phyloP scores from a whole-genome alignment of 495 filamentous ascomycete species.

The Annulohypoxylon nitens region DNA sequence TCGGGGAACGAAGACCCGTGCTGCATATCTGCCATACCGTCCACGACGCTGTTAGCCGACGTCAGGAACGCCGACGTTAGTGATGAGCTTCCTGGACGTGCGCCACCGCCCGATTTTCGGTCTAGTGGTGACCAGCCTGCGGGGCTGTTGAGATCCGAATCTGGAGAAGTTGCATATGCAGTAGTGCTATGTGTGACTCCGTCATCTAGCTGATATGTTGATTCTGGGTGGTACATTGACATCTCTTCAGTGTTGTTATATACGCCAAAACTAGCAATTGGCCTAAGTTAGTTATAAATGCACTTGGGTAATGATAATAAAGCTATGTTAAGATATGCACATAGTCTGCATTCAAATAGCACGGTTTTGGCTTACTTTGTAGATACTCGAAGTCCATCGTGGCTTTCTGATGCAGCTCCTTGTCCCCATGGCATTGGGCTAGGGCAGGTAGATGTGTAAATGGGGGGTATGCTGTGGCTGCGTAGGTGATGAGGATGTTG shows the following conservation, averaged over 20 bases:
- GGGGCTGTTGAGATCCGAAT: conserved; percentile 47
- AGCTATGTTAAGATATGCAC: neutral
- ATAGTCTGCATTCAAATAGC: neutral
- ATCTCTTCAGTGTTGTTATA: conserved; percentile 46
- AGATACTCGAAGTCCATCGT: conserved; percentile 44
- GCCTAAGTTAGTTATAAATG: conserved; percentile 19
- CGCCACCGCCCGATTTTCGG: conserved; percentile 35
- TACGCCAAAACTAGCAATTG: conserved; percentile 44
- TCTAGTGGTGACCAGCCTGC: conserved; percentile 47
- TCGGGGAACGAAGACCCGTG: conserved; percentile 46
- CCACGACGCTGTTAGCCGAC: conserved; percentile 31
- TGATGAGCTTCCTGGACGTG: conserved; percentile 45
- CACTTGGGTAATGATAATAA: neutral
- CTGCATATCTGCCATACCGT: conserved; percentile 37
- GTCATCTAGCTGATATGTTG: conserved; percentile 48
- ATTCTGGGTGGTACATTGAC: conserved; percentile 48
- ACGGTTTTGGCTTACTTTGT: conserved; percentile 38
- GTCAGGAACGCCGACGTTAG: conserved; percentile 44
- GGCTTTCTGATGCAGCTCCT: conserved; percentile 36
- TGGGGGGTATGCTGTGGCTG: conserved; percentile 50
- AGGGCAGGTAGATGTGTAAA: conserved; percentile 41
- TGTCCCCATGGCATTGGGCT: conserved; percentile 48
- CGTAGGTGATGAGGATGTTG: conserved; percentile 44
- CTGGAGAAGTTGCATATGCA: conserved; percentile 49
- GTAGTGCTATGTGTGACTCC: conserved; percentile 42